A percentile compares a stretch with the other conserved stretches of the same genome.
These are phyloP conservation scores for Phytopythium ostracodes DNA, from an alignment of 352 stramenopile genomes.

Conservation along the genomic window DNA sequence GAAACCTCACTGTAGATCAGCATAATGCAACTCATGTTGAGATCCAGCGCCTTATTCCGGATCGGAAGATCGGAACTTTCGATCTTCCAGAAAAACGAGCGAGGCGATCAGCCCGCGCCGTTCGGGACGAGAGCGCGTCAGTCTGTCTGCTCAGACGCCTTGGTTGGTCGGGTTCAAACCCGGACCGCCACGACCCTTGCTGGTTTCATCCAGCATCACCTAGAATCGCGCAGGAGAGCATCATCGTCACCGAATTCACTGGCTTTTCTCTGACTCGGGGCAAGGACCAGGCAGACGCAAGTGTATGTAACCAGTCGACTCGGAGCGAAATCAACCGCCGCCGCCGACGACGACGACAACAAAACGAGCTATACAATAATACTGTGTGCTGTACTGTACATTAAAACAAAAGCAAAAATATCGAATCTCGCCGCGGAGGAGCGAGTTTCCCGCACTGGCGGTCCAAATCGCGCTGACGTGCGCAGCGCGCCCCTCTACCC, in stretches of 20 bases:
- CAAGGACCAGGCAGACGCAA: background rate
- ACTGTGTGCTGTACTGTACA: too few relatives aligned
- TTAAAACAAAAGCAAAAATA: background rate
- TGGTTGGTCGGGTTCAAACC: background rate
- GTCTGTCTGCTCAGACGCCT: background rate
- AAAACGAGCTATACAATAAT: too few relatives aligned
- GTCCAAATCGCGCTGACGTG: slow-evolving; percentile 1
- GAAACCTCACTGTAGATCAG: too few relatives aligned
- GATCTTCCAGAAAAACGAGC: too few relatives aligned
- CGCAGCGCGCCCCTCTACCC: background rate
- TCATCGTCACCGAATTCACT: slow-evolving; percentile 4
- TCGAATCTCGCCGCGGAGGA: background rate
- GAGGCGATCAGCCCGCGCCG: too few relatives aligned
- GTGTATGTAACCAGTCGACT: background rate
- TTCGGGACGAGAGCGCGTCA: background rate
- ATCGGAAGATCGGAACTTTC: too few relatives aligned
- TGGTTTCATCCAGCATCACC: slow-evolving; percentile 2
- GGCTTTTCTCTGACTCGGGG: slow-evolving; percentile 1
- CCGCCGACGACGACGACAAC: too few relatives aligned
- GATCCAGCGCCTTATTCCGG: too few relatives aligned
- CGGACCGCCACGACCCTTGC: background rate
- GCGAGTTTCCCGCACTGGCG: background rate
- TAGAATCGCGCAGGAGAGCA: background rate
- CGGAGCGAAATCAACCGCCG: too few relatives aligned
- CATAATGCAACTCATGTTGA: too few relatives aligned